Evolutionary conservation across 1,139 yeast species (phyloP).

Genomic region (Casaregolazyma lundiana): DNA sequence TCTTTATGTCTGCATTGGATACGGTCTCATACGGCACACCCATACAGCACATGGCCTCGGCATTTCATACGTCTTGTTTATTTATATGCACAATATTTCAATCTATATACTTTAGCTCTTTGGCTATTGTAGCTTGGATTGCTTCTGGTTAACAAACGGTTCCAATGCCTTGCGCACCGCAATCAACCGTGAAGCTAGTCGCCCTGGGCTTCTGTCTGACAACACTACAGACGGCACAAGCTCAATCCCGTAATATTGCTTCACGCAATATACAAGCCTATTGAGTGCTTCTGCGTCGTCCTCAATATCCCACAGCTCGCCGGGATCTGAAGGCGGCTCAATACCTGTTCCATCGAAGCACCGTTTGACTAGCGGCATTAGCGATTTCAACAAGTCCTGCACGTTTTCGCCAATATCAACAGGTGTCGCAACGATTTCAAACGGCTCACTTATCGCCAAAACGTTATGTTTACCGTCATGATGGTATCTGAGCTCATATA

Average conservation of each 20-base stretch:
- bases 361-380: conserved; percentile 25
- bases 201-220: conserved; percentile 28
- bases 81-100: background rate
- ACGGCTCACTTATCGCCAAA: conserved; percentile 62
- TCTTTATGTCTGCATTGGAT: no score
- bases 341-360: conserved; percentile 23
- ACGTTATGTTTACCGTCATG: conserved; percentile 68
- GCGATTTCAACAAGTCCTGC: conserved; percentile 33
- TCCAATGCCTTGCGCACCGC: conserved; percentile 28
- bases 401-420: conserved; percentile 35
- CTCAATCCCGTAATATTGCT: conserved; percentile 31
- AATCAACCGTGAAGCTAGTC: conserved; percentile 29
- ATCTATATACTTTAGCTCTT: conserved; percentile 4
- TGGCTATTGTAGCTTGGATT: no score
- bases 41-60: no score
- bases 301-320: conserved; percentile 27
- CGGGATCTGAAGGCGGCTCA: conserved; percentile 23
- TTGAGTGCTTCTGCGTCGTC: conserved; percentile 24
- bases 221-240: conserved; percentile 32
- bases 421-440: conserved; percentile 50
- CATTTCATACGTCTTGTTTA: no score
- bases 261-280: conserved; percentile 30
- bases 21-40: no score
- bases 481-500: conserved; percentile 75
- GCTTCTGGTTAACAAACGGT: conserved; percentile 27